A percentile compares a stretch with the other conserved stretches of the same genome.
Conservation (phyloP, 164 flowering plant species). For the Brasenia schreberi region DNA sequence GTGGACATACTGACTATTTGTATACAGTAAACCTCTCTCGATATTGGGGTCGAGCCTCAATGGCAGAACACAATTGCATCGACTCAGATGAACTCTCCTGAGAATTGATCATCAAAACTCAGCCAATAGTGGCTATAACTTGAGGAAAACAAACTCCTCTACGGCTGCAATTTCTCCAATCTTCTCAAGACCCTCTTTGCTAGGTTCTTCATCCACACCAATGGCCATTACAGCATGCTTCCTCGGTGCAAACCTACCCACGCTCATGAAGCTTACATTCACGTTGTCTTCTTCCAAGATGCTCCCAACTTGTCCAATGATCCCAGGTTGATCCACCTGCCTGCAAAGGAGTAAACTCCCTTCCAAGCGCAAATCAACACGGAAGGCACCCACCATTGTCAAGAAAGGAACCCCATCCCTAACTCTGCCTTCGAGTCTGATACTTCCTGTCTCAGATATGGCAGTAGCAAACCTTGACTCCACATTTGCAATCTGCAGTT, state of each 20-base stretch:
- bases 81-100: not conserved
- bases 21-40: no score
- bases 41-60: no score
- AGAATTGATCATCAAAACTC: slow-evolving; percentile 10
- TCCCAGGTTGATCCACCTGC: slow-evolving; percentile 90
- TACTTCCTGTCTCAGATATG: slow-evolving; percentile 72
- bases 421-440: slow-evolving; percentile 68
- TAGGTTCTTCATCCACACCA: slow-evolving; percentile 73
- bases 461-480: slow-evolving; percentile 85
- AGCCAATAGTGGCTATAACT: slow-evolving; percentile 21
- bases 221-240: slow-evolving; percentile 87
- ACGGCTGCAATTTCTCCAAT: slow-evolving; percentile 70
- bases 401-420: slow-evolving; percentile 77
- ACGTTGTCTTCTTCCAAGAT: slow-evolving; percentile 65
- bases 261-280: slow-evolving; percentile 83
- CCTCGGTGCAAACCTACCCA: slow-evolving; percentile 68
- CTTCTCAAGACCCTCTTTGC: slow-evolving; percentile 36
- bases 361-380: slow-evolving; percentile 81
- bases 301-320: slow-evolving; percentile 78
- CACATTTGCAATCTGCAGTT: slow-evolving; percentile 73
- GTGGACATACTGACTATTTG: no score
- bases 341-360: slow-evolving; percentile 82
- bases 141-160: slow-evolving; percentile 75
- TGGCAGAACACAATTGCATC: not conserved
- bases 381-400: slow-evolving; percentile 83